These are phyloP conservation scores for Colletotrichum falcatum DNA, from an alignment of 2,329 filamentous ascomycete species.

Conservation along the genomic window DNA sequence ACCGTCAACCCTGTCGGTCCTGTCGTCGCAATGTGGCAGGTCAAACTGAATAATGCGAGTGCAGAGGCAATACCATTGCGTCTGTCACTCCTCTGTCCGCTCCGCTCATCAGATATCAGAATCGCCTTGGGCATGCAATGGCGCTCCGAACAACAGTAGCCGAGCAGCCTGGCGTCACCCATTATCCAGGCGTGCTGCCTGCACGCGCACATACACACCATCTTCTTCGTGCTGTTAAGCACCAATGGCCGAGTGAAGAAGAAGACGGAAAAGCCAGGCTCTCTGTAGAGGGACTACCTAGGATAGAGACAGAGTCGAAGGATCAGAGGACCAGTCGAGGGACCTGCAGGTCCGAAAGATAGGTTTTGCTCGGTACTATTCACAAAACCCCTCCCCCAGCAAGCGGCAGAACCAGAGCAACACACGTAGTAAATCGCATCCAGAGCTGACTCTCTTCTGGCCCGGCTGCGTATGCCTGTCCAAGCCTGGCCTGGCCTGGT, in stretches of 20 bases:
- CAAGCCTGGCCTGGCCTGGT: conserved; percentile 29
- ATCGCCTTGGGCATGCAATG: conserved; percentile 23
- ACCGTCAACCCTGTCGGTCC: conserved; percentile 41
- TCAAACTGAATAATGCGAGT: conserved; percentile 40
- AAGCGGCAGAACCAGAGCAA: conserved; percentile 18
- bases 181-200: background rate
- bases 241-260: conserved; percentile 12
- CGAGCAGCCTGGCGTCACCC: conserved; percentile 33
- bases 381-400: conserved; percentile 11
- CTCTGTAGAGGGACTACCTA: conserved; percentile 13
- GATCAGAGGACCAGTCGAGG: conserved; percentile 29
- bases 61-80: conserved; percentile 32
- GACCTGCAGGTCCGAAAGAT: conserved; percentile 36
- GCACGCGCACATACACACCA: conserved; percentile 19
- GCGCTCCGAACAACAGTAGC: conserved; percentile 15
- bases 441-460: background rate
- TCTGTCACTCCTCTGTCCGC: conserved; percentile 29
- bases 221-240: background rate
- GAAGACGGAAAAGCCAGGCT: background rate
- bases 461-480: conserved; percentile 27
- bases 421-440: conserved; percentile 19
- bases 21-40: conserved; percentile 40
- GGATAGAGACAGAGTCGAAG: background rate
- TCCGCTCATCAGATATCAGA: conserved; percentile 41
- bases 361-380: conserved; percentile 23